A percentile compares a stretch with the other conserved stretches of the same genome.
These are phyloP conservation scores for Tylopilus cervinicoccineus DNA, from an alignment of 768 basidiomycete species.

Conservation along the genomic window DNA sequence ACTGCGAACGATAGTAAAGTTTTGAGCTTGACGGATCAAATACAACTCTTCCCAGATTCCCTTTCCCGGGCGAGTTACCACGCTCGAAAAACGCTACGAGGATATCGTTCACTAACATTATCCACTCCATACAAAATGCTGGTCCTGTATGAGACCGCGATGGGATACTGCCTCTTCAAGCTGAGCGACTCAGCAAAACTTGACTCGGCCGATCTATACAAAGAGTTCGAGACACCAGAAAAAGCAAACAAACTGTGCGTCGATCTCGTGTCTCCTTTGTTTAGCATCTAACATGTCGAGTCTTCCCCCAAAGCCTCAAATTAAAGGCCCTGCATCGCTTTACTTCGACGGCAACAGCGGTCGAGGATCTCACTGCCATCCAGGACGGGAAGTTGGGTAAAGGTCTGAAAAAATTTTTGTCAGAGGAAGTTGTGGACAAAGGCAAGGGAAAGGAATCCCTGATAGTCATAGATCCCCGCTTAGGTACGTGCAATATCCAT, in stretches of 20 bases:
- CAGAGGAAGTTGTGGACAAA: slow-evolving; percentile 81
- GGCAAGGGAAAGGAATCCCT: slow-evolving; percentile 84
- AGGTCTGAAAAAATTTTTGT: slow-evolving; percentile 89
- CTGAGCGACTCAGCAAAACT: slow-evolving; percentile 86
- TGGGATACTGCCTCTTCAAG: slow-evolving; percentile 98
- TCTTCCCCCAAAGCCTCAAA: slow-evolving; percentile 62
- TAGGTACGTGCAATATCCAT: slow-evolving; percentile 55
- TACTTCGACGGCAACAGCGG: slow-evolving; percentile 92
- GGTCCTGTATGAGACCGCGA: slow-evolving; percentile 92
- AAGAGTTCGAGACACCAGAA: slow-evolving; percentile 92
- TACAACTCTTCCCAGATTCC: slow-evolving; percentile 3
- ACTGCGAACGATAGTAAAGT: slow-evolving; percentile 1
- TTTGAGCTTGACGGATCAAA: background rate
- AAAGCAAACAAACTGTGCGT: slow-evolving; percentile 88
- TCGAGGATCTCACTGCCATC: slow-evolving; percentile 92
- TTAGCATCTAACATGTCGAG: slow-evolving; percentile 7
- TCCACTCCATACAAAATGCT: slow-evolving; percentile 55
- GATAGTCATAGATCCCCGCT: slow-evolving; percentile 84
- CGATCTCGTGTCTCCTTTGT: slow-evolving; percentile 8
- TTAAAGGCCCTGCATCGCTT: slow-evolving; percentile 95
- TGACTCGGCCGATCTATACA: slow-evolving; percentile 79
- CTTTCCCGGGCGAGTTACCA: slow-evolving; percentile 28
- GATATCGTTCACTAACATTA: background rate
- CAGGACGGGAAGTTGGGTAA: slow-evolving; percentile 93
- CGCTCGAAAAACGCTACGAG: slow-evolving; percentile 28